These are phyloP conservation scores for Phascolomyces articulosus DNA, from an alignment of 371 early-diverging fungal species.

Conservation along the genomic window DNA sequence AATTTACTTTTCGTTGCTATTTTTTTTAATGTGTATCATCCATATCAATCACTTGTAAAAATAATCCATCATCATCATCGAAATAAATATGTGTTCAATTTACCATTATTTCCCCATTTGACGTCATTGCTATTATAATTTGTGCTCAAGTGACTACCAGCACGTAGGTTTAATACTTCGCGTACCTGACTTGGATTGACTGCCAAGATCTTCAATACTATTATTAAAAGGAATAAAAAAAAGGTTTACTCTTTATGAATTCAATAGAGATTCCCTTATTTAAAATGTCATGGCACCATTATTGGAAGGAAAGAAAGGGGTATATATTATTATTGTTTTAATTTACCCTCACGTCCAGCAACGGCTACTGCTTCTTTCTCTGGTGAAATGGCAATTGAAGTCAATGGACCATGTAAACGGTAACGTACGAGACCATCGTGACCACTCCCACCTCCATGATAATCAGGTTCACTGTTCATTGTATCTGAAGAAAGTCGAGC, in stretches of 20 bases:
- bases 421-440: slow-evolving; percentile 15
- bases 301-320: no score
- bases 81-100: not conserved
- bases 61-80: no score
- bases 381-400: slow-evolving; percentile 67
- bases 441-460: not conserved
- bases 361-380: slow-evolving; percentile 68
- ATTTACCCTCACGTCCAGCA: slow-evolving; percentile 76
- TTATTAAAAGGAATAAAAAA: not conserved
- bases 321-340: not conserved
- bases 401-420: slow-evolving; percentile 58
- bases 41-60: no score
- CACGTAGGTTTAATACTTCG: slow-evolving; percentile 72
- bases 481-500: slow-evolving; percentile 19
- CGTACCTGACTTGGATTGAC: slow-evolving; percentile 58
- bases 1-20: slow-evolving; percentile 59
- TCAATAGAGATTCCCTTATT: no score
- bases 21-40: no score
- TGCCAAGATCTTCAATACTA: slow-evolving; percentile 72
- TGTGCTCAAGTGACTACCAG: slow-evolving; percentile 62
- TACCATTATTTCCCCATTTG: slow-evolving; percentile 79
- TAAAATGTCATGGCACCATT: no score
- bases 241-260: not conserved
- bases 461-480: not conserved
- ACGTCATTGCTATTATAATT: slow-evolving; percentile 81